A percentile compares a stretch with the other conserved stretches of the same genome.
phyloP scores from a whole-genome alignment of 345 rosid species.

The Zanthoxylum bungeanum region DNA sequence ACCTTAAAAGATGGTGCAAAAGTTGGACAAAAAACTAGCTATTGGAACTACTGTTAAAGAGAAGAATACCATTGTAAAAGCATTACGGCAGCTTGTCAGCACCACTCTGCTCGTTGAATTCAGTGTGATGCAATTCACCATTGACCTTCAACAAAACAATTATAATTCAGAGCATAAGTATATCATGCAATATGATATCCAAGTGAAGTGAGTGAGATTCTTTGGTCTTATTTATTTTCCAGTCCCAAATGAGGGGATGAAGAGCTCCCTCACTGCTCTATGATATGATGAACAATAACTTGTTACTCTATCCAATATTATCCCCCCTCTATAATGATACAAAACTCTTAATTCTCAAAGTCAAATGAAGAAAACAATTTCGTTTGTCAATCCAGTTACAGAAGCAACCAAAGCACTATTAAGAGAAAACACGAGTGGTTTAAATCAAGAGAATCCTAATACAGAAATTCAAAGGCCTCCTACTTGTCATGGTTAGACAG shows the following conservation, averaged over 20 bases:
- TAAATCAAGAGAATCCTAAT: slow-evolving; percentile 5
- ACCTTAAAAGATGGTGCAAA: slow-evolving; percentile 1
- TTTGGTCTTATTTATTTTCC: background rate
- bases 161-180: background rate
- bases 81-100: slow-evolving; percentile 89
- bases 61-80: slow-evolving; percentile 81
- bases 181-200: background rate
- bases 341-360: background rate
- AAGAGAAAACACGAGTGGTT: background rate
- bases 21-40: slow-evolving; percentile 6
- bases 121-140: slow-evolving; percentile 87
- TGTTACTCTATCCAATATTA: background rate
- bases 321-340: background rate
- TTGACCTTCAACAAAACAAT: slow-evolving; percentile 57
- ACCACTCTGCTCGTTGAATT: slow-evolving; percentile 88
- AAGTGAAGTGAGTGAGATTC: background rate
- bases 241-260: background rate
- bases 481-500: background rate
- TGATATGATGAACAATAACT: background rate
- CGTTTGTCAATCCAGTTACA: background rate
- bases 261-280: background rate
- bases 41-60: slow-evolving; percentile 14
- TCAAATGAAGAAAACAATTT: background rate
- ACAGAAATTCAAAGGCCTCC: background rate
- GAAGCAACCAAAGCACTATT: background rate